These are phyloP conservation scores for Cyberlindnera galapagoensis DNA, from an alignment of 805 yeast genomes.

Conservation along the genomic window DNA sequence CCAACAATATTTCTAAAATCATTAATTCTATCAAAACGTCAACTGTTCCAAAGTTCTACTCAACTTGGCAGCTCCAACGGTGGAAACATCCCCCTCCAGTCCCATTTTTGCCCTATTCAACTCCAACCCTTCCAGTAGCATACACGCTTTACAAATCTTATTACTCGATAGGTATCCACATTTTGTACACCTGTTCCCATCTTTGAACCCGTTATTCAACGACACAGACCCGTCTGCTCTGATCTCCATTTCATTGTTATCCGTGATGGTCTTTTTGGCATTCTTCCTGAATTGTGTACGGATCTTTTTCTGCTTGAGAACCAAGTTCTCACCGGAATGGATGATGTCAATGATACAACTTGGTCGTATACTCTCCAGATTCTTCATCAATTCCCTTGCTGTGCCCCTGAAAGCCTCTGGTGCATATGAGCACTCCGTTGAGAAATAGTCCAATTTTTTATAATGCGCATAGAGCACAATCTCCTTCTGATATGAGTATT, in stretches of 20 bases:
- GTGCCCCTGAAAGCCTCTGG: constrained; percentile 99
- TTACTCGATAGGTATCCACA: constrained; percentile 93
- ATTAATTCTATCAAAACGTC: constrained; percentile 43
- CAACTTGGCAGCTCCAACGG: constrained; percentile 59
- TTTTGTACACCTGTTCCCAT: constrained; percentile 73
- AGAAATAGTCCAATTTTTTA: constrained; percentile 88
- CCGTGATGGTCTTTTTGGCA: constrained; percentile 7
- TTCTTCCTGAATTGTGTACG: constrained; percentile 24
- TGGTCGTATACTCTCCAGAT: constrained; percentile 84
- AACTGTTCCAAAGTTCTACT: constrained; percentile 58
- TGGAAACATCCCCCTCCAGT: constrained; percentile 45
- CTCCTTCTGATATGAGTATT: constrained; percentile 94
- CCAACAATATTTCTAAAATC: too few species aligned
- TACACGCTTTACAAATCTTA: constrained; percentile 87
- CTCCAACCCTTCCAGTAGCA: constrained; percentile 78
- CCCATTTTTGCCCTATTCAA: constrained; percentile 59
- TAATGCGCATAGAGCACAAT: constrained; percentile 96
- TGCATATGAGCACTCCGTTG: constrained; percentile 96
- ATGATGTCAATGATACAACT: constrained; percentile 92
- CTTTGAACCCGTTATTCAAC: constrained; percentile 36
- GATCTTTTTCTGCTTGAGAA: constrained; percentile 51
- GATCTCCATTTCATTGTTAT: constrained; percentile 39
- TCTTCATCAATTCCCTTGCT: constrained; percentile 86
- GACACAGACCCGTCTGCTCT: constrained; percentile 59
- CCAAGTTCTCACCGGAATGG: constrained; percentile 85